Percentiles rank a stretch among this genome's conserved stretches.
phyloP scores from a whole-genome alignment of 83 land plant species.

The Thuja plicata region DNA sequence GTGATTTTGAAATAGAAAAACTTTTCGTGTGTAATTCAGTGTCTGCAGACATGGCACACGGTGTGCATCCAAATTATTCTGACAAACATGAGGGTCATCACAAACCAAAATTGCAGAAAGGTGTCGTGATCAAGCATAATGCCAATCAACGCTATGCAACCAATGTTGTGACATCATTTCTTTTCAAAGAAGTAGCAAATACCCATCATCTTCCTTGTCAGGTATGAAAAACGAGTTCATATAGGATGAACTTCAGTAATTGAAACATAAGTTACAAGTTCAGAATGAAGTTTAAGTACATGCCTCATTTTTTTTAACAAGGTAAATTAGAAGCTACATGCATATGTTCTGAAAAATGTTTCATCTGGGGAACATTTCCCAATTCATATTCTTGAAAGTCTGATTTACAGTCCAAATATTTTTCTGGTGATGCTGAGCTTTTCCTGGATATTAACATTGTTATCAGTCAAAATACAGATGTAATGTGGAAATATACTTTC shows the following conservation, averaged over 20 bases:
- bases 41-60: slow-evolving; percentile 99
- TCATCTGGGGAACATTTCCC: neutral
- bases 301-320: neutral
- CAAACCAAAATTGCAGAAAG: slow-evolving; percentile 84
- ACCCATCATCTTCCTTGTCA: slow-evolving; percentile 82
- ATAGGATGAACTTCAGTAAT: neutral
- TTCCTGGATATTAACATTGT: neutral
- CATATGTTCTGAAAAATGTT: neutral
- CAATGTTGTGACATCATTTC: slow-evolving; percentile 82
- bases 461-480: neutral
- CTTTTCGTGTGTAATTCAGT: slow-evolving; percentile 37
- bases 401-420: neutral
- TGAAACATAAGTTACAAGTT: neutral
- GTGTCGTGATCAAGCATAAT: slow-evolving; percentile 93
- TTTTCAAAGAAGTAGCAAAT: slow-evolving; percentile 89
- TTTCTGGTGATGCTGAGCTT: neutral
- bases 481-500: neutral
- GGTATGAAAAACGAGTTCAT: slow-evolving; percentile 37
- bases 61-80: slow-evolving; percentile 89
- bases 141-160: slow-evolving; percentile 99
- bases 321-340: neutral
- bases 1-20: neutral
- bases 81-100: slow-evolving; percentile 93
- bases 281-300: neutral
- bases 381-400: neutral